These are phyloP conservation scores for Fusarium cicatricum DNA, from an alignment of 2,329 filamentous ascomycete genomes.

Conservation along the genomic window DNA sequence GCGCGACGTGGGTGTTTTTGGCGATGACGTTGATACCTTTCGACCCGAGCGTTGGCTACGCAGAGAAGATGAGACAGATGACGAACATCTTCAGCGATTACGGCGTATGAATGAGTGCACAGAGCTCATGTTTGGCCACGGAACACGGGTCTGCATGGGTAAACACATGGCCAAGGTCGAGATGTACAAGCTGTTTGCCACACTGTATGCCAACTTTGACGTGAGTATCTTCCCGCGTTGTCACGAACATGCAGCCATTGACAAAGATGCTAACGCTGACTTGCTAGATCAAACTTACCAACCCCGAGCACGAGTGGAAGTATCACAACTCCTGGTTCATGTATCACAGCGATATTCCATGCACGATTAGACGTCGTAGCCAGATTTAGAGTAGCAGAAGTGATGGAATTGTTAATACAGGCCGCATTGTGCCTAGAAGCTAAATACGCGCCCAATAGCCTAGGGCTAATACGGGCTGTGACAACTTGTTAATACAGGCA, in stretches of 20 bases:
- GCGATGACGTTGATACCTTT: constrained; percentile 20
- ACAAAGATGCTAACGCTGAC: not conserved
- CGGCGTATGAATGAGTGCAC: constrained; percentile 28
- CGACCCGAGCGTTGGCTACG: constrained; percentile 25
- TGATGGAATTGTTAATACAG: too few species aligned
- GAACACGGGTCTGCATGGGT: constrained; percentile 27
- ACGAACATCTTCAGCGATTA: constrained; percentile 6
- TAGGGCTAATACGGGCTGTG: too few species aligned
- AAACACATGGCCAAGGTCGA: constrained; percentile 32
- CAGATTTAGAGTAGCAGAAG: too few species aligned
- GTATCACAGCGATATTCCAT: constrained; percentile 33
- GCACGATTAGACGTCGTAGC: constrained; percentile 17
- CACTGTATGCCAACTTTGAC: constrained; percentile 24
- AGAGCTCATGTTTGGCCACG: constrained; percentile 31
- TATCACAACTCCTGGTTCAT: constrained; percentile 35
- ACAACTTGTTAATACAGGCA: too few species aligned
- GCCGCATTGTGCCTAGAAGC: too few species aligned
- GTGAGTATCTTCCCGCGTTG: constrained; percentile 1
- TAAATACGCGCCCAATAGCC: too few species aligned
- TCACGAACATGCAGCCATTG: accelerated
- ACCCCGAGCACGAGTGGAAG: constrained; percentile 14
- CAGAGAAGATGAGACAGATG: constrained; percentile 3
- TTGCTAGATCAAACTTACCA: constrained; percentile 11
- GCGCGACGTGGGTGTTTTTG: constrained; percentile 21
- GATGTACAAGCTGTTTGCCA: constrained; percentile 33